Conservation (phyloP, 371 early-diverging fungal genomes). For the Rhizopus microsporus region DNA sequence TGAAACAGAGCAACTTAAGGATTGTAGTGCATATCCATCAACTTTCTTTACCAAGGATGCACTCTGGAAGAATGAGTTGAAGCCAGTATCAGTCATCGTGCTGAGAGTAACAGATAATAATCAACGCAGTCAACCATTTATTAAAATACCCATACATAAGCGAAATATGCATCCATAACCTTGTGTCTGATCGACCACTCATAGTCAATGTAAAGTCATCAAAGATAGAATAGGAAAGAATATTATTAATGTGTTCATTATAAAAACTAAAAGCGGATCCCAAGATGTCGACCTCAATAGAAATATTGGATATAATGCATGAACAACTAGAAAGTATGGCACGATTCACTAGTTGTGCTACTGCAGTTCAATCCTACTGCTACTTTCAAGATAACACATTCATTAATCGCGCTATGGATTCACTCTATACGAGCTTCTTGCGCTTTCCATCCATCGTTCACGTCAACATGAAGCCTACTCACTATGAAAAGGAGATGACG, state of each 20-base stretch:
- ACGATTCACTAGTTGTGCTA: constrained; percentile 61
- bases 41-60: constrained; percentile 42
- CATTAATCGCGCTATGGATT: constrained; percentile 57
- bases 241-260: neutral
- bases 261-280: constrained; percentile 15
- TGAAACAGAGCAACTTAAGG: no score
- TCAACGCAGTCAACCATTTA: constrained; percentile 43
- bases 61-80: constrained; percentile 34
- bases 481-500: constrained; percentile 55
- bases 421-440: constrained; percentile 62
- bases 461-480: constrained; percentile 57
- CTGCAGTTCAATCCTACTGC: constrained; percentile 58
- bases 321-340: constrained; percentile 59
- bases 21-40: constrained; percentile 37
- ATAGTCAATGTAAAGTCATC: constrained; percentile 26
- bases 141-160: constrained; percentile 50
- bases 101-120: constrained; percentile 51
- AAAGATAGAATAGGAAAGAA: neutral
- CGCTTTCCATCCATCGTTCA: constrained; percentile 59
- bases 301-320: constrained; percentile 42
- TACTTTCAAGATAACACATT: constrained; percentile 68
- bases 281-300: constrained; percentile 23
- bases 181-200: constrained; percentile 34
- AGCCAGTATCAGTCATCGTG: constrained; percentile 59
- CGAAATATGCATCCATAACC: constrained; percentile 58